Percentiles rank a stretch among this genome's conserved stretches.
Evolutionary conservation across 345 rosid genomes (phyloP).

Genomic region (Hypericum perforatum): DNA sequence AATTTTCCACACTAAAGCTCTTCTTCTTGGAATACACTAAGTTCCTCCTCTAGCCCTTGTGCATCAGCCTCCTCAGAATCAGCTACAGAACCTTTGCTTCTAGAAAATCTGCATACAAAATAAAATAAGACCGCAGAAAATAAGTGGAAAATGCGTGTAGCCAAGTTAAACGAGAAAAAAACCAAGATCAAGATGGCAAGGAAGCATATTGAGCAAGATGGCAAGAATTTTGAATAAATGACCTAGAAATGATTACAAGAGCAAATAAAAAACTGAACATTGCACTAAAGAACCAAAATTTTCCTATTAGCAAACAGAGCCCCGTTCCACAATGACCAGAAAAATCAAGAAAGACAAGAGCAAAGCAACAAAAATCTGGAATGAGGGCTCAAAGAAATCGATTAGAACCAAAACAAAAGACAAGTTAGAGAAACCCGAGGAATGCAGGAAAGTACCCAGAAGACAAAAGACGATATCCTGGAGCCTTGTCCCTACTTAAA

Average conservation of each 20-base stretch:
- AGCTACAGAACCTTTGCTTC: slow-evolving; percentile 11
- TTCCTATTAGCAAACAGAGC: slow-evolving; percentile 21
- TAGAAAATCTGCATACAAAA: slow-evolving; percentile 10
- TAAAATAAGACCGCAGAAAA: slow-evolving; percentile 1
- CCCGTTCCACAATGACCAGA: slow-evolving; percentile 16
- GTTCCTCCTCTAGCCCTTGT: slow-evolving; percentile 14
- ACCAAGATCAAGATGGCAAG: no score
- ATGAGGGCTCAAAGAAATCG: neutral
- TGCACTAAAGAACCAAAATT: slow-evolving; percentile 18
- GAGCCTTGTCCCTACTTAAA: slow-evolving; percentile 31
- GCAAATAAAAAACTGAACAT: slow-evolving; percentile 29
- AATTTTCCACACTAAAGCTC: neutral
- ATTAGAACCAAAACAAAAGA: neutral
- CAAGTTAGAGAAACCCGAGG: slow-evolving; percentile 11
- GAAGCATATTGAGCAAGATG: no score
- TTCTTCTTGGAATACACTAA: slow-evolving; percentile 8
- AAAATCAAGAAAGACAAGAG: slow-evolving; percentile 1
- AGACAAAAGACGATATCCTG: slow-evolving; percentile 43
- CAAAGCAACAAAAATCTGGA: slow-evolving; percentile 6
- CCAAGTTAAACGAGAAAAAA: no score
- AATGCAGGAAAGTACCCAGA: slow-evolving; percentile 31
- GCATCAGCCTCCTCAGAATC: slow-evolving; percentile 14
- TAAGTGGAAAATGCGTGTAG: no score
- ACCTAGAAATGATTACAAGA: slow-evolving; percentile 8
- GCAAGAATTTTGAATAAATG: no score